phyloP scores from a whole-genome alignment of 371 early-diverging fungal genomes.

The Syncephalastrum racemosum region DNA sequence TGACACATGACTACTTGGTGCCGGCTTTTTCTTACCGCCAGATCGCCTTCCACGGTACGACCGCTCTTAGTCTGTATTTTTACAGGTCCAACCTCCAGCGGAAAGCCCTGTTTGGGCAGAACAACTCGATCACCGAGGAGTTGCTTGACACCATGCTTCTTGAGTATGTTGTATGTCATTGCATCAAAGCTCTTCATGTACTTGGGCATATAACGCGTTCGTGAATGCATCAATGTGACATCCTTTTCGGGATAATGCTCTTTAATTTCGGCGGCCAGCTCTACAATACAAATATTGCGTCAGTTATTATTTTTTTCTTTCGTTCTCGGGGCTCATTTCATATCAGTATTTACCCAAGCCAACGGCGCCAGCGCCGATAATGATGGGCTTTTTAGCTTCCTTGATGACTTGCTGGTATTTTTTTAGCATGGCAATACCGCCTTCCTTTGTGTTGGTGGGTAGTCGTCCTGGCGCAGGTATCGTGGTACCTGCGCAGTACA shows the following conservation, averaged over 20 bases:
- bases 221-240: conserved; percentile 64
- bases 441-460: conserved; percentile 41
- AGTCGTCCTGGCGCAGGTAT: conserved; percentile 55
- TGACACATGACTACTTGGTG: too few relatives aligned
- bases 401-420: conserved; percentile 49
- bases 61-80: conserved; percentile 48
- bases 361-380: conserved; percentile 72
- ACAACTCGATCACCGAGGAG: conserved; percentile 50
- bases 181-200: conserved; percentile 52
- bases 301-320: conserved; percentile 3
- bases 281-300: conserved; percentile 25
- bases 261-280: conserved; percentile 68
- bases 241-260: conserved; percentile 62
- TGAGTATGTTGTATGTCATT: conserved; percentile 41
- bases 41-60: conserved; percentile 50
- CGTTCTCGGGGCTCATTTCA: neutral
- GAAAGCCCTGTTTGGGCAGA: conserved; percentile 45
- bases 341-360: conserved; percentile 44
- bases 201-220: conserved; percentile 50
- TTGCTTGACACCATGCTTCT: conserved; percentile 49
- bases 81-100: conserved; percentile 46
- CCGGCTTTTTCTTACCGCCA: conserved; percentile 38
- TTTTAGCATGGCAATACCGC: conserved; percentile 41
- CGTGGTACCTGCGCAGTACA: conserved; percentile 56
- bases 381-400: conserved; percentile 45